Conservation (phyloP, 129 eudicot genomes). For the Lactuca sativa region DNA sequence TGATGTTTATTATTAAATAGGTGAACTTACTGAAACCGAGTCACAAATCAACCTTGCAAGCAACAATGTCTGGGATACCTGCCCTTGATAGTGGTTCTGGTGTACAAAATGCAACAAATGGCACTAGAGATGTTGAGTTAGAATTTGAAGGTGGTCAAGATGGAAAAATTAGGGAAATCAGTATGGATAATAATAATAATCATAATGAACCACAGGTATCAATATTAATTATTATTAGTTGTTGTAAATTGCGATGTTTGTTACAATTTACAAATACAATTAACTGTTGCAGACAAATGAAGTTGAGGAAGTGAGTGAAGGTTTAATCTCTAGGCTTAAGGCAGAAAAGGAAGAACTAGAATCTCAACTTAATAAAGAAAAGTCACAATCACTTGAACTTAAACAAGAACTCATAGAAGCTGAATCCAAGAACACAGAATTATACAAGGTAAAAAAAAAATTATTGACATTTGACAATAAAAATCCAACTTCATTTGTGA, state of each 20-base stretch:
- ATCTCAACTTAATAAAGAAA: constrained; percentile 62
- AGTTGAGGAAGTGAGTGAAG: constrained; percentile 59
- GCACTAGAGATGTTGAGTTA: constrained; percentile 76
- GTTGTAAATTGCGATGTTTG: not conserved
- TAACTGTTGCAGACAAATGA: constrained; percentile 46
- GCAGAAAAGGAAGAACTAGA: constrained; percentile 83
- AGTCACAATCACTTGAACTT: constrained; percentile 65
- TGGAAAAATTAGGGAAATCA: constrained; percentile 85
- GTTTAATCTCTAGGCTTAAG: constrained; percentile 50
- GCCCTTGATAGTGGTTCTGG: constrained; percentile 87
- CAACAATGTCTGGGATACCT: constrained; percentile 68
- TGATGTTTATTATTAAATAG: constrained; percentile 30
- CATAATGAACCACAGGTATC: constrained; percentile 55
- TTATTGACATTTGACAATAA: not conserved
- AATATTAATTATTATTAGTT: no score
- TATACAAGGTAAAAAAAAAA: constrained; percentile 62
- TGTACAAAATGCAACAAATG: constrained; percentile 75
- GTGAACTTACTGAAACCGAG: constrained; percentile 93
- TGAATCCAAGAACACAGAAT: constrained; percentile 77
- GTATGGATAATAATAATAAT: constrained; percentile 43
- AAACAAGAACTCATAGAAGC: constrained; percentile 85
- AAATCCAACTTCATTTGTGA: not conserved
- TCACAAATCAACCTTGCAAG: constrained; percentile 83
- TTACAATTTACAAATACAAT: not conserved
- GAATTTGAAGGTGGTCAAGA: constrained; percentile 82